These are phyloP conservation scores for Myxozyma geophila DNA, from an alignment of 805 yeast species.

Conservation along the genomic window DNA sequence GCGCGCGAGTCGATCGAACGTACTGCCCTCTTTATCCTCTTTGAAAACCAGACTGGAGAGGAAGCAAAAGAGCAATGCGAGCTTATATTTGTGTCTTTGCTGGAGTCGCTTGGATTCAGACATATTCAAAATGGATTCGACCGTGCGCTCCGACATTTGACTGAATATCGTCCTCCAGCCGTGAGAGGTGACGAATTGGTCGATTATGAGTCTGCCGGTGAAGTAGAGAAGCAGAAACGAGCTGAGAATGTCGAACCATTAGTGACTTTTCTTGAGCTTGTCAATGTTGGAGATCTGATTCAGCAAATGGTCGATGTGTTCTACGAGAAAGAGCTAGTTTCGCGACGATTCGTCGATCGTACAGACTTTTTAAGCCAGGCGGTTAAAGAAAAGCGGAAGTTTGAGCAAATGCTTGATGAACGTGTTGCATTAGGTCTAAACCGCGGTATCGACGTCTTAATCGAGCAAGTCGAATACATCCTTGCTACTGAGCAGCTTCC, in stretches of 20 bases:
- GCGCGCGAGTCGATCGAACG: conserved; percentile 69
- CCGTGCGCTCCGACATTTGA: conserved; percentile 71
- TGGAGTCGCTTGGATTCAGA: conserved; percentile 65
- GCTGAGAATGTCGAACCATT: conserved; percentile 62
- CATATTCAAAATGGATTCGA: conserved; percentile 87
- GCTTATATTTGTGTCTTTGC: conserved; percentile 68
- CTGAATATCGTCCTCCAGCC: conserved; percentile 66
- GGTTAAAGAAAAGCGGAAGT: conserved; percentile 74
- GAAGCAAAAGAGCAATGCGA: conserved; percentile 55
- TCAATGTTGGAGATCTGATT: conserved; percentile 89
- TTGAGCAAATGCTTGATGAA: conserved; percentile 82
- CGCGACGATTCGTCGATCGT: conserved; percentile 62
- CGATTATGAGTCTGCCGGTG: background rate
- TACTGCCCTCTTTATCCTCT: conserved; percentile 53
- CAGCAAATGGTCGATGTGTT: conserved; percentile 91
- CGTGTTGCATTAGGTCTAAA: conserved; percentile 92
- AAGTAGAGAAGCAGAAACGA: background rate
- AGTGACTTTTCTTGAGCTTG: conserved; percentile 83
- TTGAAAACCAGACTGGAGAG: conserved; percentile 44
- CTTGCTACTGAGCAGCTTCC: conserved; percentile 55
- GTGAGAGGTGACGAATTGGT: conserved; percentile 31
- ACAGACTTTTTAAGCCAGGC: conserved; percentile 81
- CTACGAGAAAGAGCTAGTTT: conserved; percentile 77
- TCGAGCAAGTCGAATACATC: conserved; percentile 74
- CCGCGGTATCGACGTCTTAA: conserved; percentile 86